Evolutionary conservation across 306 rosid species (phyloP).

Genomic region (Ormosia semicastrata): DNA sequence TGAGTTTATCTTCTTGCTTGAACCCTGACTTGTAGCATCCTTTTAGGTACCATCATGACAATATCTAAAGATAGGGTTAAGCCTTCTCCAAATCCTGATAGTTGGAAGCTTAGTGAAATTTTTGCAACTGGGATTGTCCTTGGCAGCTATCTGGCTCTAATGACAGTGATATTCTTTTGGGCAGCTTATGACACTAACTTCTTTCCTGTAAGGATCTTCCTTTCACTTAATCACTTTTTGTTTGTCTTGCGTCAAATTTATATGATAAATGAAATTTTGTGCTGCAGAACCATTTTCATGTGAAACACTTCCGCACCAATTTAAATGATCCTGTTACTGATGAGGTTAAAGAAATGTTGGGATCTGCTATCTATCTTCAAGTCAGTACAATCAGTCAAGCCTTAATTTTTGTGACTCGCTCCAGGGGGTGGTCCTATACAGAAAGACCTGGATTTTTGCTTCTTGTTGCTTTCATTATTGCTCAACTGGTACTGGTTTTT

Average conservation of each 20-base stretch:
- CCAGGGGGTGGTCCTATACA: slow-evolving; percentile 67
- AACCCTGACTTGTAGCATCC: slow-evolving; percentile 9
- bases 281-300: slow-evolving; percentile 46
- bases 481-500: slow-evolving; percentile 55
- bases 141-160: slow-evolving; percentile 62
- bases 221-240: not conserved
- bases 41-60: slow-evolving; percentile 76
- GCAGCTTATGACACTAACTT: slow-evolving; percentile 42
- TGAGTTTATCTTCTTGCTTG: not conserved
- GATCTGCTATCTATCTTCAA: slow-evolving; percentile 73
- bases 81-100: slow-evolving; percentile 72
- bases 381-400: slow-evolving; percentile 78
- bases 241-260: not conserved
- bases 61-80: slow-evolving; percentile 76
- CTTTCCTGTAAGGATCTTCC: slow-evolving; percentile 47
- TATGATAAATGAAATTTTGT: not conserved
- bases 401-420: slow-evolving; percentile 69
- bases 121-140: slow-evolving; percentile 69
- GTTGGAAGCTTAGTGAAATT: slow-evolving; percentile 80
- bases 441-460: slow-evolving; percentile 75
- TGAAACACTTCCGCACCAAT: slow-evolving; percentile 27
- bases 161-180: slow-evolving; percentile 62
- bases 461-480: slow-evolving; percentile 53
- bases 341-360: slow-evolving; percentile 31
- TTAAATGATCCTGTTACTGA: not conserved